These are phyloP conservation scores for Leccinum boreale DNA, from an alignment of 768 basidiomycete genomes.

Conservation along the genomic window DNA sequence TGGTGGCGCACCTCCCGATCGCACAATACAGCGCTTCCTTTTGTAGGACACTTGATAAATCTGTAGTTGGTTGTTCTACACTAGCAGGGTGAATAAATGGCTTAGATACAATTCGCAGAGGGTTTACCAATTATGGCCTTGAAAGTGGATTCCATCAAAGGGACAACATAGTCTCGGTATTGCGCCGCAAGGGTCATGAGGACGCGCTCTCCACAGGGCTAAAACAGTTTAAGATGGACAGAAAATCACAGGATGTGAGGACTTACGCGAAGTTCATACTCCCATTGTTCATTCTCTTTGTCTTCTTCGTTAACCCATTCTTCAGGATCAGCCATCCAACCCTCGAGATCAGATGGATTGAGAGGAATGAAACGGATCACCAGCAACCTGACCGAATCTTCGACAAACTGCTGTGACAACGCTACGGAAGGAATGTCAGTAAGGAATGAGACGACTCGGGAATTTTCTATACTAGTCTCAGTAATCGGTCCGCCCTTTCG, in stretches of 20 bases:
- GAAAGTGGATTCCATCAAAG: constrained; percentile 60
- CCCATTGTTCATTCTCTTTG: constrained; percentile 88
- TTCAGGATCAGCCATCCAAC: constrained; percentile 87
- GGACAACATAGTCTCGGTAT: constrained; percentile 66
- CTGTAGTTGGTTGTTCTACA: constrained; percentile 44
- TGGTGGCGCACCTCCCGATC: constrained; percentile 73
- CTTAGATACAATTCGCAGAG: neutral
- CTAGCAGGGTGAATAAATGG: neutral
- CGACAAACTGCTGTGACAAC: constrained; percentile 66
- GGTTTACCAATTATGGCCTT: constrained; percentile 54
- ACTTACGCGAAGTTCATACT: constrained; percentile 84
- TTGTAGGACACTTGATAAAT: constrained; percentile 61
- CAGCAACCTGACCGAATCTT: constrained; percentile 70
- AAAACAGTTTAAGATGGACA: neutral
- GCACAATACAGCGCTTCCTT: constrained; percentile 90
- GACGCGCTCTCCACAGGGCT: constrained; percentile 95
- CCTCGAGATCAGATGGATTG: constrained; percentile 74
- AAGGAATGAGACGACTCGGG: neutral
- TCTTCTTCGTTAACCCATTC: constrained; percentile 93
- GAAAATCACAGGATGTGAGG: neutral
- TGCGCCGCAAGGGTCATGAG: constrained; percentile 73
- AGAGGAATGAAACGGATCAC: constrained; percentile 85
- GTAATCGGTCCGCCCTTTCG: constrained; percentile 60
- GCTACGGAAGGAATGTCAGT: constrained; percentile 36
- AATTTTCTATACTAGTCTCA: constrained; percentile 46